A percentile compares a stretch with the other conserved stretches of the same genome.
Evolutionary conservation across 768 basidiomycete genomes (phyloP).

Genomic region (Podaxis rugospora): DNA sequence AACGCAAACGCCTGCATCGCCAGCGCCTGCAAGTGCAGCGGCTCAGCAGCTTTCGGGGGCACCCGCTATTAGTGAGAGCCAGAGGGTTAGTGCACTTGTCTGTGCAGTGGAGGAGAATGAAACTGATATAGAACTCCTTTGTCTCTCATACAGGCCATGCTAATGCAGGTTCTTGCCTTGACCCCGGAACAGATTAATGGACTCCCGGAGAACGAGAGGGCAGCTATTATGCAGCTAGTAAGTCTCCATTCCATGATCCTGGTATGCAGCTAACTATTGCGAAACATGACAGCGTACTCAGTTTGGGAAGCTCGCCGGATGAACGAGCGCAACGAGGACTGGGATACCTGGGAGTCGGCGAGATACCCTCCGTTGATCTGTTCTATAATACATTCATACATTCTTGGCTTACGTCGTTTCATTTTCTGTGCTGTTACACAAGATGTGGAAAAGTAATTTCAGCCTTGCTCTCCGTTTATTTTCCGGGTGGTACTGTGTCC

Average conservation of each 20-base stretch:
- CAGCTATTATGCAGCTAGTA: conserved; percentile 79
- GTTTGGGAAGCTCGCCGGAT: conserved; percentile 3
- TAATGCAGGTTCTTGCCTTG: conserved; percentile 82
- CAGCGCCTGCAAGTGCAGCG: conserved; percentile 23
- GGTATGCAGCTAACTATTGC: not conserved
- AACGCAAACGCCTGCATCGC: conserved; percentile 12
- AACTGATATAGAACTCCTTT: conserved; percentile 15
- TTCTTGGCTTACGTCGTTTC: not conserved
- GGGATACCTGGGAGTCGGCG: not conserved
- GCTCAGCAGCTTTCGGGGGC: conserved; percentile 25
- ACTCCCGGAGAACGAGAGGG: conserved; percentile 72
- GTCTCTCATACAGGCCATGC: conserved; percentile 51
- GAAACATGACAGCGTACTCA: conserved; percentile 3
- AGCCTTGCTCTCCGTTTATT: not conserved
- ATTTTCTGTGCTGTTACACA: not conserved
- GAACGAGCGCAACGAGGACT: not conserved
- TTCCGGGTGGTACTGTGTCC: not conserved
- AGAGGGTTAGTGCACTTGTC: conserved; percentile 32
- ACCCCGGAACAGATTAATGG: conserved; percentile 80
- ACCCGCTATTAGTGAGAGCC: conserved; percentile 45
- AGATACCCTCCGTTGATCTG: not conserved
- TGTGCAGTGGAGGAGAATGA: conserved; percentile 6
- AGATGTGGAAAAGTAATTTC: not conserved
- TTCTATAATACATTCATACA: not conserved
- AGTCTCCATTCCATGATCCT: conserved; percentile 12